Base-by-base conservation (phyloP, 305 asterid genomes). In the Nicotiana rustica region DNA sequence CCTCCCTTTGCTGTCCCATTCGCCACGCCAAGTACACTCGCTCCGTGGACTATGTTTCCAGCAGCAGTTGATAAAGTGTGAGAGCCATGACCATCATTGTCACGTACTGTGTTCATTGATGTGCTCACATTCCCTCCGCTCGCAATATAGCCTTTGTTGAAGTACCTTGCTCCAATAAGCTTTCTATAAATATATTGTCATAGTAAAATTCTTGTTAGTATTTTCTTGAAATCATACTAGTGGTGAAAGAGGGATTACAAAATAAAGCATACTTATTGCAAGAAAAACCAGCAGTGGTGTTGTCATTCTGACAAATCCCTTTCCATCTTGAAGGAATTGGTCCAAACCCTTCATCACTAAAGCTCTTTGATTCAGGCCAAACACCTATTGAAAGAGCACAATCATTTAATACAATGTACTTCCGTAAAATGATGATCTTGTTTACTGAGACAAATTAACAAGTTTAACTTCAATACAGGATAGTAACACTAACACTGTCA, bases 1-100 rank as follows among this genome's bases (percentile, higher is more conserved):
- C 97, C 97, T 0, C 97, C 97, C 82, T 90, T 93, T 1, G 93
- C 94, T 0, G 97, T 93, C 14, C 97, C 97, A 5, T 87, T 88
- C 4, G 86, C 96, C 29, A 81, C 29, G 0, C 94, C 95, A 18
- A 89, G 87, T 3, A 92, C 87, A 12, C 81, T 90, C 0, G 92
- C 95, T 13, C 91, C 89, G 1, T 86, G 79, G 83, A 92, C 95
- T 38, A 90, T 85, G 89, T 83, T 87, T 1, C 97, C 97, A 10
- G 81, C 95, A 8, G 96, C 95, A 0, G 95, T 93, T 10, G 97
- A 93, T 29, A 93, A 88, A 0, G 97, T 93, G 88, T 93, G 97
- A 21, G 89, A 18, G 2, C 97, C 97, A 33, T 93, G 97, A 3
- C 97, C 97, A 0, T 67, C 88, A 0, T 1, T 3, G 82, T 93